A percentile compares a stretch with the other conserved stretches of the same genome.
Conservation (phyloP, 192 early-diverging fungal genomes). For the Helicostylum pulchrum region DNA sequence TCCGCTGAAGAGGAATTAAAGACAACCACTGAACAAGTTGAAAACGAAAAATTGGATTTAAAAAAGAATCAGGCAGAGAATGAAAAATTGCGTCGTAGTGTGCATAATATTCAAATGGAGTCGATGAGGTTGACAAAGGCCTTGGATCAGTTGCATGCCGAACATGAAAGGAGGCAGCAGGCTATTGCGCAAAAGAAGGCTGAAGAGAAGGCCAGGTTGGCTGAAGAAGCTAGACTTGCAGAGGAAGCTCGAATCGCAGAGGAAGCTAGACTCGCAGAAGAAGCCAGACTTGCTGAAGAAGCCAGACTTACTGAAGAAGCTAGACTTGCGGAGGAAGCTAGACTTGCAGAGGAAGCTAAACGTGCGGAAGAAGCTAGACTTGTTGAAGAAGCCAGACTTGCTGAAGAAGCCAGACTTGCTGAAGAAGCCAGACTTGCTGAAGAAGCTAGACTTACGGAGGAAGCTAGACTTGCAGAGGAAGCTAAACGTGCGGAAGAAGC, state of each 20-base stretch:
- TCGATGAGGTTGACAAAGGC: slow-evolving; percentile 46
- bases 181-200: slow-evolving; percentile 50
- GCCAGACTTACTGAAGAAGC: too few species aligned
- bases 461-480: too few species aligned
- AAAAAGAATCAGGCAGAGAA: slow-evolving; percentile 45
- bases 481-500: too few species aligned
- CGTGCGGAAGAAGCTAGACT: too few species aligned
- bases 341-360: too few species aligned
- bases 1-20: slow-evolving; percentile 48
- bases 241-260: background rate
- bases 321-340: too few species aligned
- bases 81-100: slow-evolving; percentile 43
- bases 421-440: too few species aligned
- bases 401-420: too few species aligned
- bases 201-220: slow-evolving; percentile 32
- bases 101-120: slow-evolving; percentile 55
- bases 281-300: too few species aligned
- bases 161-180: slow-evolving; percentile 60
- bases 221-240: background rate
- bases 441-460: too few species aligned
- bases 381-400: too few species aligned
- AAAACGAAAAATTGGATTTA: slow-evolving; percentile 40
- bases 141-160: slow-evolving; percentile 53
- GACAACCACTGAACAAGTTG: slow-evolving; percentile 40
- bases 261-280: background rate